Evolutionary conservation across 352 stramenopile genomes (phyloP).

Genomic region (Phytophthora vignae): DNA sequence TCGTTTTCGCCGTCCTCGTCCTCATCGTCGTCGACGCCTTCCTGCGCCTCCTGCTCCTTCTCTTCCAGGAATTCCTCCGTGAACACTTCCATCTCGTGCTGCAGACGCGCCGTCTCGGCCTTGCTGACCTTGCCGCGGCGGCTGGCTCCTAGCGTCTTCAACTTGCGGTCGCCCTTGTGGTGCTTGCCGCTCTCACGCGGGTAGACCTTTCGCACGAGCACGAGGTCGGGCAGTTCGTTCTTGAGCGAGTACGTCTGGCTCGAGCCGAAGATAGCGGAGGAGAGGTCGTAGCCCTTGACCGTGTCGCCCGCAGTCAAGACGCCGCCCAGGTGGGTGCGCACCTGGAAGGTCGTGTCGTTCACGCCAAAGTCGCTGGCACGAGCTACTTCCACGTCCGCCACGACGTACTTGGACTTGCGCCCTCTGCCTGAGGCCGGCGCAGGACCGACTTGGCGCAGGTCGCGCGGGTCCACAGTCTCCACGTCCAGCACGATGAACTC

Average conservation of each 20-base stretch:
- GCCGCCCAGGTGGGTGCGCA: constrained; percentile 69
- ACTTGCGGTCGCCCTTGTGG: constrained; percentile 39
- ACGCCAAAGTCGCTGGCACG: constrained; percentile 78
- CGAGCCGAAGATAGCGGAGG: constrained; percentile 60
- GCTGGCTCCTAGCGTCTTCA: constrained; percentile 57
- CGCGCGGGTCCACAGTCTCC: constrained; percentile 50
- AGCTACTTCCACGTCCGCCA: constrained; percentile 78
- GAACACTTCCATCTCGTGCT: constrained; percentile 71
- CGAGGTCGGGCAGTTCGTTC: constrained; percentile 72
- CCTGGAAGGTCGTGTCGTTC: constrained; percentile 80
- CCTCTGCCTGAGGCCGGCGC: constrained; percentile 10
- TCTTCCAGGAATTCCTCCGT: constrained; percentile 72
- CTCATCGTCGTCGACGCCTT: constrained; percentile 30
- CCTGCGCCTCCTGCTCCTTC: constrained; percentile 44
- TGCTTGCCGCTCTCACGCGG: constrained; percentile 57
- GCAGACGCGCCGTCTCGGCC: constrained; percentile 50
- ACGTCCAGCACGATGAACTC: constrained; percentile 82
- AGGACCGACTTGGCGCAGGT: constrained; percentile 30
- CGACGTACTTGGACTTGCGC: constrained; percentile 40
- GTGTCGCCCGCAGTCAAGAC: constrained; percentile 68
- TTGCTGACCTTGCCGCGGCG: constrained; percentile 59
- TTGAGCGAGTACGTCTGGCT: constrained; percentile 53
- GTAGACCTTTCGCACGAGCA: constrained; percentile 81
- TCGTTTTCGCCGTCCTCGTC: no score
- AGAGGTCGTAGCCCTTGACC: constrained; percentile 81